Evolutionary conservation across 1,284 basidiomycete species (phyloP).

Genomic region (Schizophyllum commune): DNA sequence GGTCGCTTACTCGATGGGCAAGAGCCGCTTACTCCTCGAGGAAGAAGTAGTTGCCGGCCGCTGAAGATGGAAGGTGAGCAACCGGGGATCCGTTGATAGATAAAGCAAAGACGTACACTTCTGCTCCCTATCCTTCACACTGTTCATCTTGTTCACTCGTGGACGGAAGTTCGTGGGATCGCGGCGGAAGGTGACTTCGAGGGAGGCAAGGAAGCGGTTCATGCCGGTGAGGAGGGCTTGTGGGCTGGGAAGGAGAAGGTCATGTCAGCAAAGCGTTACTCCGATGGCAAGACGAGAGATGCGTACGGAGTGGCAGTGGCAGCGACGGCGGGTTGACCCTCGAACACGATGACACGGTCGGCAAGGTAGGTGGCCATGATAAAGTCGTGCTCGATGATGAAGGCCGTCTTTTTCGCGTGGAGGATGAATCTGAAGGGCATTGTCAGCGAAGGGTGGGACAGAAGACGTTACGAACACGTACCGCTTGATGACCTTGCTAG

Average conservation of each 20-base stretch:
- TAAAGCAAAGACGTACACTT: slow-evolving; percentile 50
- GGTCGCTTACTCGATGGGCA: background rate
- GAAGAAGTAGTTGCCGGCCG: slow-evolving; percentile 83
- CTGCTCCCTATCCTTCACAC: slow-evolving; percentile 92
- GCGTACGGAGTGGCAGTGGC: slow-evolving; percentile 82
- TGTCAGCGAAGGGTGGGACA: background rate
- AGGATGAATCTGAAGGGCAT: slow-evolving; percentile 89
- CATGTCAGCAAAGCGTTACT: slow-evolving; percentile 8
- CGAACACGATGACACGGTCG: slow-evolving; percentile 94
- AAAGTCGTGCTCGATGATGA: slow-evolving; percentile 97
- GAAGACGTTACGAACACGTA: slow-evolving; percentile 31
- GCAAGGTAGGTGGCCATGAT: slow-evolving; percentile 97
- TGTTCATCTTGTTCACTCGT: slow-evolving; percentile 90
- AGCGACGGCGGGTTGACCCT: slow-evolving; percentile 74
- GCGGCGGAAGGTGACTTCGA: slow-evolving; percentile 94
- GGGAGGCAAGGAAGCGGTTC: slow-evolving; percentile 88
- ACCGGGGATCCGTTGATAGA: slow-evolving; percentile 1
- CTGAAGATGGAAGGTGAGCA: slow-evolving; percentile 28
- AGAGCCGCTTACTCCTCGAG: slow-evolving; percentile 60
- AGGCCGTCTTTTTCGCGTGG: slow-evolving; percentile 92
- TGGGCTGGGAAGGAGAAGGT: slow-evolving; percentile 45
- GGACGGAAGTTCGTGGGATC: slow-evolving; percentile 94
- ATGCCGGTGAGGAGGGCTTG: slow-evolving; percentile 81
- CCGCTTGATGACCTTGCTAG: slow-evolving; percentile 95
- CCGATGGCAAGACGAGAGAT: slow-evolving; percentile 10